These are phyloP conservation scores for Raphanus raphanistrum DNA, from an alignment of 345 rosid species.

Conservation along the genomic window DNA sequence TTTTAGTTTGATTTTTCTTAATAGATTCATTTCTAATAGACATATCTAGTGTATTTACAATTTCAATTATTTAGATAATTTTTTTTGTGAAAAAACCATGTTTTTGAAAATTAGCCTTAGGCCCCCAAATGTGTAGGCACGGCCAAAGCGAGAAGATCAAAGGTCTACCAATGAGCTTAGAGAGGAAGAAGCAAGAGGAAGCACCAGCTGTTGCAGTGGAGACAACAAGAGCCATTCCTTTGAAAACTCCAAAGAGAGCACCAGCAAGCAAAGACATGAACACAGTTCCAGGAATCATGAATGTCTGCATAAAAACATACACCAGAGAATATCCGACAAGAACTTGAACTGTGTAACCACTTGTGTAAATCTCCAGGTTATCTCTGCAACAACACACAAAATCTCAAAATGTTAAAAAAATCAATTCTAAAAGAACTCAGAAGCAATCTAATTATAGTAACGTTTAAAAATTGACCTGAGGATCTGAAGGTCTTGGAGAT, in stretches of 20 bases:
- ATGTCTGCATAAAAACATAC: slow-evolving; percentile 91
- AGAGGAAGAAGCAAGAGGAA: slow-evolving; percentile 89
- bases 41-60: too few species aligned
- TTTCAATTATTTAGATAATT: too few species aligned
- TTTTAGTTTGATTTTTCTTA: too few species aligned
- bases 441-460: too few species aligned
- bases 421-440: too few species aligned
- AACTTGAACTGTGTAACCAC: slow-evolving; percentile 83
- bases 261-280: slow-evolving; percentile 98
- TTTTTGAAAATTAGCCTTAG: too few species aligned
- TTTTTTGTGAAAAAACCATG: too few species aligned
- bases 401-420: neutral
- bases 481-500: slow-evolving; percentile 83
- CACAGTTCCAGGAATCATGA: slow-evolving; percentile 92
- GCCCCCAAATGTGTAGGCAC: too few species aligned
- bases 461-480: slow-evolving; percentile 51
- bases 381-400: slow-evolving; percentile 48
- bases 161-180: slow-evolving; percentile 81
- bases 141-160: slow-evolving; percentile 86
- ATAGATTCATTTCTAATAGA: too few species aligned
- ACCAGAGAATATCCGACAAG: slow-evolving; percentile 78
- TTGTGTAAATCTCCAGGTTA: slow-evolving; percentile 82
- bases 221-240: slow-evolving; percentile 87
- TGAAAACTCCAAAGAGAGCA: slow-evolving; percentile 78
- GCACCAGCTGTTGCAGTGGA: slow-evolving; percentile 93